Percentiles rank a stretch among this genome's conserved stretches.
Conservation (phyloP, 352 stramenopile genomes). For the Phytophthora capsici region DNA sequence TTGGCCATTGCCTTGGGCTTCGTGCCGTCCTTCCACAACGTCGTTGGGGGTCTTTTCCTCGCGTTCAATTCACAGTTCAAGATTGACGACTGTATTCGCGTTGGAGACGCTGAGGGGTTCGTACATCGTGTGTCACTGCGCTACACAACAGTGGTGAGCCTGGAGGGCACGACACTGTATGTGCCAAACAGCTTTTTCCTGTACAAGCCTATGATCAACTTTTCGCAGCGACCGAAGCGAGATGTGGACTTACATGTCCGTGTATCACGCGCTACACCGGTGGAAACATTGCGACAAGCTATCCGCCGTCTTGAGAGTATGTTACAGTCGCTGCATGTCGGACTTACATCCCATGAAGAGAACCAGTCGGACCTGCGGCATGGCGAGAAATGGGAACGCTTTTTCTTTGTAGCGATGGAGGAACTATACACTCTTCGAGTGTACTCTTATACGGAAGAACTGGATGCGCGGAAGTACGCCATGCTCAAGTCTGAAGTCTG, state of each 20-base stretch:
- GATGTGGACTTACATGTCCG: conserved; percentile 79
- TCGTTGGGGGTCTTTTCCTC: conserved; percentile 84
- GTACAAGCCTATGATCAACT: conserved; percentile 93
- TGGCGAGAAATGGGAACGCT: conserved; percentile 83
- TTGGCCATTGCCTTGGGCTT: conserved; percentile 87
- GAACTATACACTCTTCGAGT: conserved; percentile 82
- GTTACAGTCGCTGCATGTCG: conserved; percentile 86
- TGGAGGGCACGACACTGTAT: conserved; percentile 82
- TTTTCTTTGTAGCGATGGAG: conserved; percentile 90
- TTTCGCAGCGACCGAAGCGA: conserved; percentile 82
- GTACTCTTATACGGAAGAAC: conserved; percentile 89
- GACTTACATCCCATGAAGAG: conserved; percentile 87
- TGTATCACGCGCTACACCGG: conserved; percentile 61
- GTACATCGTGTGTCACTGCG: conserved; percentile 85
- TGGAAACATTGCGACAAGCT: conserved; percentile 66
- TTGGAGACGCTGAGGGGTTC: conserved; percentile 77
- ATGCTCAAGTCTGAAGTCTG: conserved; percentile 91
- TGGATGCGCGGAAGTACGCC: conserved; percentile 87
- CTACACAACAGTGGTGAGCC: conserved; percentile 86
- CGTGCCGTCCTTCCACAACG: conserved; percentile 88
- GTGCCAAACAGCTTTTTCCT: conserved; percentile 90
- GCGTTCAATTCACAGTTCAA: conserved; percentile 92
- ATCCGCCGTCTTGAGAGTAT: conserved; percentile 73
- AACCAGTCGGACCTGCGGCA: conserved; percentile 81
- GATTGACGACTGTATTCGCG: conserved; percentile 88